phyloP scores from a whole-genome alignment of 129 eudicot species.

The Tagetes patula region DNA sequence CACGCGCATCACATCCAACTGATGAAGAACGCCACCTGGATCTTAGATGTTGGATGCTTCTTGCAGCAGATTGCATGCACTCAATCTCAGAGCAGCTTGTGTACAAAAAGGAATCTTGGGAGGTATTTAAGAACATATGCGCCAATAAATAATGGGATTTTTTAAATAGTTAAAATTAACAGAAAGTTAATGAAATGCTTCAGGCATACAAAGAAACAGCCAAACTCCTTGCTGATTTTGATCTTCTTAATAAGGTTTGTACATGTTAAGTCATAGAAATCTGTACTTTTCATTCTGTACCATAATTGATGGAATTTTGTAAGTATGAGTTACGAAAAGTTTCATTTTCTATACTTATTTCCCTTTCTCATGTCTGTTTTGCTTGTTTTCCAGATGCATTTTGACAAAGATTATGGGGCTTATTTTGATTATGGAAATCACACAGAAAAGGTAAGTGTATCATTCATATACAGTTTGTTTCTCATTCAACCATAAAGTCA shows the following conservation, averaged over 20 bases:
- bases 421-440: slow-evolving; percentile 95
- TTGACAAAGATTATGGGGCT: slow-evolving; percentile 64
- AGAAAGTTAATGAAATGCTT: slow-evolving; percentile 30
- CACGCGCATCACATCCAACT: slow-evolving; percentile 96
- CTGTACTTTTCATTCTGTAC: neutral
- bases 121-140: slow-evolving; percentile 41
- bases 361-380: neutral
- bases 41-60: slow-evolving; percentile 99
- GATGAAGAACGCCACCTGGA: slow-evolving; percentile 94
- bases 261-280: slow-evolving; percentile 1
- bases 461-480: slow-evolving; percentile 7
- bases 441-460: slow-evolving; percentile 69
- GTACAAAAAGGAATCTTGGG: slow-evolving; percentile 42
- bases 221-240: slow-evolving; percentile 75
- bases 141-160: neutral
- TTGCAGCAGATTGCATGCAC: slow-evolving; percentile 89
- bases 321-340: neutral
- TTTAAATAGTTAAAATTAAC: slow-evolving; percentile 2
- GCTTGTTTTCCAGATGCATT: slow-evolving; percentile 70
- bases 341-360: neutral
- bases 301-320: neutral
- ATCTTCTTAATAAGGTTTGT: slow-evolving; percentile 80
- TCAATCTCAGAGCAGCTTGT: slow-evolving; percentile 64
- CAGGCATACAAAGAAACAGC: slow-evolving; percentile 77
- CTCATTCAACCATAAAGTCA: neutral